These are phyloP conservation scores for Phytophthora pseudosyringae DNA, from an alignment of 352 stramenopile genomes.

Conservation along the genomic window DNA sequence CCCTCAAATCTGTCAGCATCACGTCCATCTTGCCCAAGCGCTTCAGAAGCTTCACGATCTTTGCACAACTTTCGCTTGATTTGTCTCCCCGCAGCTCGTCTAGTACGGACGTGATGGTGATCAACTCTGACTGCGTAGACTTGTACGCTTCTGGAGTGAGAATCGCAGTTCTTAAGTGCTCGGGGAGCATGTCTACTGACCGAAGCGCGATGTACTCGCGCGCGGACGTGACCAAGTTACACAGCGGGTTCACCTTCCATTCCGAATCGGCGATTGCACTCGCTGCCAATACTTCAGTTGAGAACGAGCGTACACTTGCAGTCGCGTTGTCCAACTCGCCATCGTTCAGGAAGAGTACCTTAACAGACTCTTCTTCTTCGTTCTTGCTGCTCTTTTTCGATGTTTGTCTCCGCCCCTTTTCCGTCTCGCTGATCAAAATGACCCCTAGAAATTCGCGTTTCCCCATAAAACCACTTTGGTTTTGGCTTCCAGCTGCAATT, in stretches of 20 bases:
- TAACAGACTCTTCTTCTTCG: constrained; percentile 72
- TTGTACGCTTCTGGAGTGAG: constrained; percentile 83
- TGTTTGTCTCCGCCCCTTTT: constrained; percentile 64
- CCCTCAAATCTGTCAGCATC: constrained; percentile 79
- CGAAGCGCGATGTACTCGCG: constrained; percentile 86
- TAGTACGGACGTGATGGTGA: constrained; percentile 68
- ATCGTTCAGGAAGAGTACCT: constrained; percentile 84
- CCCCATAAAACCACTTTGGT: constrained; percentile 47
- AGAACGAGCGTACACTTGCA: constrained; percentile 62
- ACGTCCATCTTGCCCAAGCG: constrained; percentile 75
- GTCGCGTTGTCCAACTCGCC: constrained; percentile 78
- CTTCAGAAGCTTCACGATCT: constrained; percentile 72
- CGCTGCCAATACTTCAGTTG: constrained; percentile 67
- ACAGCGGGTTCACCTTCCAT: constrained; percentile 78
- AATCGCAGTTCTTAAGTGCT: constrained; percentile 81
- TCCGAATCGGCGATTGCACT: constrained; percentile 73
- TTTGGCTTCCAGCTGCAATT: constrained; percentile 40
- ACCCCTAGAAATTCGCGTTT: constrained; percentile 76
- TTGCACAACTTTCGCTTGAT: constrained; percentile 34
- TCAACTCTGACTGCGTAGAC: constrained; percentile 76
- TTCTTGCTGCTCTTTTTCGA: constrained; percentile 51
- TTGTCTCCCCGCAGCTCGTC: constrained; percentile 55
- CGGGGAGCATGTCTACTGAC: constrained; percentile 84
- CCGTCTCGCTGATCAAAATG: constrained; percentile 76
- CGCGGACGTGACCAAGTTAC: constrained; percentile 80